Percentiles rank a stretch among this genome's conserved stretches.
Evolutionary conservation across 1,284 basidiomycete species (phyloP).

Genomic region (Wolfiporia cocos): DNA sequence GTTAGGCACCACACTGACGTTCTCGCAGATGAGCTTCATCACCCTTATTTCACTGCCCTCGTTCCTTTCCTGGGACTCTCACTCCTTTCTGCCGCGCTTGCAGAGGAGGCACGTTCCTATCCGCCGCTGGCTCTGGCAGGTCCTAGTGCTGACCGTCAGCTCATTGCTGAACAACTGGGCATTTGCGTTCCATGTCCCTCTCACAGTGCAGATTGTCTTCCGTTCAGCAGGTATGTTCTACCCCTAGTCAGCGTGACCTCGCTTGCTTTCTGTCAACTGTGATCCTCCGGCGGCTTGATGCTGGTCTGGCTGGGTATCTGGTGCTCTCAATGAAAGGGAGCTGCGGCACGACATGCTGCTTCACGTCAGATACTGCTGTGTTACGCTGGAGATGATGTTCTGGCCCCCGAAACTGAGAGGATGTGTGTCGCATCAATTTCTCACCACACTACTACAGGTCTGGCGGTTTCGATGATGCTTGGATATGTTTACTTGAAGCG

Average conservation of each 20-base stretch:
- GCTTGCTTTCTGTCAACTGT: too few species aligned
- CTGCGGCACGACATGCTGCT: too few species aligned
- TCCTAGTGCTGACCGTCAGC: constrained; percentile 64
- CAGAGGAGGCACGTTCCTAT: constrained; percentile 71
- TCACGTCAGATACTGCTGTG: too few species aligned
- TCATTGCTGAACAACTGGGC: constrained; percentile 83
- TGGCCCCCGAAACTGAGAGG: too few species aligned
- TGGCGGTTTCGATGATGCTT: constrained; percentile 66
- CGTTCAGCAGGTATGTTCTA: constrained; percentile 68
- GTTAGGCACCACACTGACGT: constrained; percentile 77
- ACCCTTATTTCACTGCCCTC: constrained; percentile 54
- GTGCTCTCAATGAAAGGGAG: too few species aligned
- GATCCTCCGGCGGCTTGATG: too few species aligned
- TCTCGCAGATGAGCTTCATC: constrained; percentile 80
- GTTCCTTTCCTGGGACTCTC: constrained; percentile 36
- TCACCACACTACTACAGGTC: constrained; percentile 31
- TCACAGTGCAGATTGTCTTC: constrained; percentile 85
- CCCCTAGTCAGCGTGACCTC: not conserved
- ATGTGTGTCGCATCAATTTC: constrained; percentile 4
- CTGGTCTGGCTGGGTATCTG: too few species aligned
- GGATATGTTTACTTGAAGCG: constrained; percentile 52
- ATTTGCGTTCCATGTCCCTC: constrained; percentile 74
- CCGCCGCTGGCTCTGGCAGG: constrained; percentile 69
- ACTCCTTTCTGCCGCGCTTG: constrained; percentile 38
- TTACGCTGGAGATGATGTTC: too few species aligned